Percentiles rank a stretch among this genome's conserved stretches.
phyloP scores from a whole-genome alignment of 331 rosid genomes.

The Quercus lobata region DNA sequence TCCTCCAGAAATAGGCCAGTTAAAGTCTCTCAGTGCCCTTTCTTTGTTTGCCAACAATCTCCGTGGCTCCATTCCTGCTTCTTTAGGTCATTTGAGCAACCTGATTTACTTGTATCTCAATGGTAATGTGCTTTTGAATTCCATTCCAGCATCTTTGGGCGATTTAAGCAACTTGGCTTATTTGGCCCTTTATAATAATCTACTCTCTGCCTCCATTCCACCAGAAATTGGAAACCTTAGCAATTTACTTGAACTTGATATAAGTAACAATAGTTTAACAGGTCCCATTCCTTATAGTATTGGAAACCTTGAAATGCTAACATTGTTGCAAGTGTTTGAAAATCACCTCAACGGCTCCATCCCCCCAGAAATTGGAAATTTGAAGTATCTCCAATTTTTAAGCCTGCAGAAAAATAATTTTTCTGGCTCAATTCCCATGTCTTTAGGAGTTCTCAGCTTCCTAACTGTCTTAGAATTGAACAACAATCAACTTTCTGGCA shows the following conservation, averaged over 20 bases:
- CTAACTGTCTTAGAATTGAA: too few species aligned
- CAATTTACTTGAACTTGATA: not conserved
- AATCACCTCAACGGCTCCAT: not conserved
- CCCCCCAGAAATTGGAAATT: not conserved
- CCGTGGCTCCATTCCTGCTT: too few species aligned
- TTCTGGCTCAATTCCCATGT: not conserved
- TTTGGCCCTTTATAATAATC: not conserved
- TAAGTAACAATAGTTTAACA: not conserved
- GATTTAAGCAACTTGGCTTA: too few species aligned
- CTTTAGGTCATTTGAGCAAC: too few species aligned
- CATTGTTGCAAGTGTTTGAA: accelerated
- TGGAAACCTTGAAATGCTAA: not conserved
- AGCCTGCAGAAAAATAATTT: not conserved
- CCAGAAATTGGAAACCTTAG: not conserved
- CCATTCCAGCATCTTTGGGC: too few species aligned
- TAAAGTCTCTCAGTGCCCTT: too few species aligned
- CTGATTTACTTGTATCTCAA: not conserved
- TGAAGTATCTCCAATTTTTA: not conserved
- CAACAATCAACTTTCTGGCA: not conserved
- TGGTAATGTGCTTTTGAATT: too few species aligned
- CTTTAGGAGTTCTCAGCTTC: not conserved
- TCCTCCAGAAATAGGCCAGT: too few species aligned
- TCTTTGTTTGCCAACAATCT: too few species aligned
- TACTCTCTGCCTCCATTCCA: constrained; percentile 16
- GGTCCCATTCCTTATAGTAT: not conserved